Conservation (phyloP, 495 filamentous ascomycete species). For the Daldinia childiae region DNA sequence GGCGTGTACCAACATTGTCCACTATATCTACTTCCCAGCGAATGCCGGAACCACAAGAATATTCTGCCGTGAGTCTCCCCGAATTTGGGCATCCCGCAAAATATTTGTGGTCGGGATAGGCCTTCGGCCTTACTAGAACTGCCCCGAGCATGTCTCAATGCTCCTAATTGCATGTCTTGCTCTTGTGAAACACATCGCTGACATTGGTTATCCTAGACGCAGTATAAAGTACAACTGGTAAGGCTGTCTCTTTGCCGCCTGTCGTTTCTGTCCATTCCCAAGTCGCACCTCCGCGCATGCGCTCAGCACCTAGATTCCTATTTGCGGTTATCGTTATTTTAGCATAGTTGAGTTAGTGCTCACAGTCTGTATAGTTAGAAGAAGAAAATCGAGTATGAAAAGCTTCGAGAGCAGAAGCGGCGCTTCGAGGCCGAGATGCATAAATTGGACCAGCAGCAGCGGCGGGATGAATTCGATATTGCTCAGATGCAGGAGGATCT, state of each 20-base stretch:
- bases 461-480: conserved; percentile 82
- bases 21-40: conserved; percentile 65
- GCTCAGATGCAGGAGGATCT: conserved; percentile 82
- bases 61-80: conserved; percentile 53
- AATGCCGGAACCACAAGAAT: conserved; percentile 54
- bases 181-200: conserved; percentile 46
- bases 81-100: conserved; percentile 14
- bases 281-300: conserved; percentile 21
- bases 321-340: conserved; percentile 17
- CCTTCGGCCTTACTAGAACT: conserved; percentile 24
- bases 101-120: conserved; percentile 2
- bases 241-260: conserved; percentile 38
- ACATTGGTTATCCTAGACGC: conserved; percentile 52
- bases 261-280: conserved; percentile 8
- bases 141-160: conserved; percentile 43
- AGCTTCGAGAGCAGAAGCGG: conserved; percentile 82
- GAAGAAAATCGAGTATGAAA: conserved; percentile 87
- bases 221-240: conserved; percentile 71
- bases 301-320: conserved; percentile 2
- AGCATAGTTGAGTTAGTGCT: conserved; percentile 33
- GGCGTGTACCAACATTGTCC: conserved; percentile 82
- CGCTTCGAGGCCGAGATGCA: conserved; percentile 89
- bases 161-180: conserved; percentile 43
- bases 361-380: conserved; percentile 74
- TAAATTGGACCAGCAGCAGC: conserved; percentile 81